phyloP scores from a whole-genome alignment of 108 stramenopile species.

The Ochromonas danica region DNA sequence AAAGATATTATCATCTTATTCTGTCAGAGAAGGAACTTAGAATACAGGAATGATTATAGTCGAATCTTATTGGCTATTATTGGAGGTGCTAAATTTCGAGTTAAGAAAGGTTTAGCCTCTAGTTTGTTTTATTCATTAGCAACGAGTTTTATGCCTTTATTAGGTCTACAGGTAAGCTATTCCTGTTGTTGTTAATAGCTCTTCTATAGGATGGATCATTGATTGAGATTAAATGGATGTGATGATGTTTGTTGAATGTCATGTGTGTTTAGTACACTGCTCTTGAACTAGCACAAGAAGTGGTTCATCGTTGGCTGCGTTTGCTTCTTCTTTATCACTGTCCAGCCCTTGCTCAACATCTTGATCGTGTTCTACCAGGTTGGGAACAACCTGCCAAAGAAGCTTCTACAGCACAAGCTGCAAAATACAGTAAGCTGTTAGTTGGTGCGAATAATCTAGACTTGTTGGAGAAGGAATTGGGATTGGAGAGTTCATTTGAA shows the following conservation, averaged over 20 bases:
- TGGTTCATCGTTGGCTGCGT: not conserved
- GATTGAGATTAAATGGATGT: not conserved
- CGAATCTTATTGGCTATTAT: not conserved
- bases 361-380: slow-evolving; percentile 31
- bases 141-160: slow-evolving; percentile 3
- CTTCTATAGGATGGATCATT: not conserved
- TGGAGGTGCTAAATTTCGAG: not conserved
- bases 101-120: not conserved
- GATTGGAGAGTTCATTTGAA: not conserved
- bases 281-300: not conserved
- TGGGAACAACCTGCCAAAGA: slow-evolving; percentile 24
- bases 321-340: slow-evolving; percentile 5
- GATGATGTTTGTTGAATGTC: not conserved
- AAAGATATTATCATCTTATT: slow-evolving; percentile 9
- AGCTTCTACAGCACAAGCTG: not conserved
- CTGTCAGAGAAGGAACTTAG: slow-evolving; percentile 3
- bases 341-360: slow-evolving; percentile 18
- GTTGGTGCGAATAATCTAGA: slow-evolving; percentile 6
- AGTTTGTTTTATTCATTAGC: slow-evolving; percentile 14
- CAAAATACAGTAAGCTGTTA: not conserved
- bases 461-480: slow-evolving; percentile 20
- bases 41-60: not conserved
- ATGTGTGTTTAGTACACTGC: not conserved
- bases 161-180: slow-evolving; percentile 5
- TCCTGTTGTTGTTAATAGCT: not conserved